Conservation (phyloP, 345 rosid species). For the Eucalyptus curtisii region DNA sequence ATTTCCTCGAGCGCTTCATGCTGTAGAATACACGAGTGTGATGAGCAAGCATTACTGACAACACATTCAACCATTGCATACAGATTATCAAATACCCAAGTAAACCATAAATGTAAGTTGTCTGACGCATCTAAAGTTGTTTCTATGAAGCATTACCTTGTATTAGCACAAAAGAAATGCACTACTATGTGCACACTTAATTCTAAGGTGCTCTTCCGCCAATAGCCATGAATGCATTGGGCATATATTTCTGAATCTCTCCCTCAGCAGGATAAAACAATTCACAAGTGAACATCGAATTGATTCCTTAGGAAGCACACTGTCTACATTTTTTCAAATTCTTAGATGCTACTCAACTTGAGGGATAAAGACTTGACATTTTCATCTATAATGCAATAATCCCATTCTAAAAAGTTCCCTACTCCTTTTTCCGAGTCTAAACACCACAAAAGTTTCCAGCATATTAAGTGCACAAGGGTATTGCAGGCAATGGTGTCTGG, state of each 20-base stretch:
- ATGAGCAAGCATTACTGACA: background rate
- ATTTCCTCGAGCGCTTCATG: conserved; percentile 91
- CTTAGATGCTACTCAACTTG: background rate
- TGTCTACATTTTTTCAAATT: background rate
- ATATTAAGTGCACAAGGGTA: background rate
- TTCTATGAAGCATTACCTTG: background rate
- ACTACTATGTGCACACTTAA: background rate
- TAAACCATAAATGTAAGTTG: background rate
- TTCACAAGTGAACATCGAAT: background rate
- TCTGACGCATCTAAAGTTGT: background rate
- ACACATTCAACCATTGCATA: background rate
- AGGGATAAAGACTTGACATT: background rate
- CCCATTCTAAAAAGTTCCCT: background rate
- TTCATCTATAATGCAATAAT: background rate
- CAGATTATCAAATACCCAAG: background rate
- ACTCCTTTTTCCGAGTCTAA: background rate
- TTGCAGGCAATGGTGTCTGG: background rate
- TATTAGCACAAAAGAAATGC: background rate
- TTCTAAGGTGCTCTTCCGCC: background rate
- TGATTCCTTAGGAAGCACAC: background rate
- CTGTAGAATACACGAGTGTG: conserved; percentile 13
- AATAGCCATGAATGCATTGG: background rate
- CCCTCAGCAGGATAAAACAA: background rate
- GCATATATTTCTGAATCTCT: background rate
- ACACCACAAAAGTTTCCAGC: background rate